phyloP scores from a whole-genome alignment of 345 rosid species.

The Arabis alpina region DNA sequence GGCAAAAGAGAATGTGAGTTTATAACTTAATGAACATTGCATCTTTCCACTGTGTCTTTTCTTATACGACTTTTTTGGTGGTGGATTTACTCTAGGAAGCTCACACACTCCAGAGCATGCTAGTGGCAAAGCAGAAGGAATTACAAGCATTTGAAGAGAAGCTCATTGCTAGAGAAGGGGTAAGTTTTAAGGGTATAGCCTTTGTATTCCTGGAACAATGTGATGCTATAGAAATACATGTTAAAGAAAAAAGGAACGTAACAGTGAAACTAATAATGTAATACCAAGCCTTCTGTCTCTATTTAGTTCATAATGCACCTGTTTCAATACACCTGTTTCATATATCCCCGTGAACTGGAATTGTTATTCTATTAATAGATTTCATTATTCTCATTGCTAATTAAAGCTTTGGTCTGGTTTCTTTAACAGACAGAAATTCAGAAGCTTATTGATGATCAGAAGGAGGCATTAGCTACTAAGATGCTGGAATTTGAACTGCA shows the following conservation, averaged over 20 bases:
- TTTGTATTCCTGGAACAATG: constrained; percentile 1
- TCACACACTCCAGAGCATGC: constrained; percentile 46
- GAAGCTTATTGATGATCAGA: constrained; percentile 69
- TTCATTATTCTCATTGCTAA: constrained; percentile 9
- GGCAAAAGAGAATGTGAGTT: constrained; percentile 69
- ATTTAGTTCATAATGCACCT: constrained; percentile 1
- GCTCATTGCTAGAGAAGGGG: constrained; percentile 78
- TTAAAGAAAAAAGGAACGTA: background rate
- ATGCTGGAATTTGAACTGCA: constrained; percentile 64
- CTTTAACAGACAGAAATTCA: constrained; percentile 65
- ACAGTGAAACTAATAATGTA: background rate
- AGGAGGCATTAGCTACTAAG: constrained; percentile 55
- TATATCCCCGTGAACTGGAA: background rate
- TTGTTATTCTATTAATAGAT: constrained; percentile 4
- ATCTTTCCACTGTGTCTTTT: constrained; percentile 2
- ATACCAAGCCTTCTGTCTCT: constrained; percentile 15
- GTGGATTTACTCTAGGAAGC: constrained; percentile 54
- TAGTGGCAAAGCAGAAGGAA: constrained; percentile 59
- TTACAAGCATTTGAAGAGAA: constrained; percentile 62
- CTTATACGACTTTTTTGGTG: constrained; percentile 38
- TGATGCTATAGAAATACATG: background rate
- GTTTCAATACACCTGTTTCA: background rate
- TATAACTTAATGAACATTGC: constrained; percentile 13
- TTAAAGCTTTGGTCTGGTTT: background rate
- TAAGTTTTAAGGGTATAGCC: constrained; percentile 45